Evolutionary conservation across 2,329 filamentous ascomycete genomes (phyloP), one percentile per base, ranked within the genome.

Genomic region (Aspergillus awamori): DNA sequence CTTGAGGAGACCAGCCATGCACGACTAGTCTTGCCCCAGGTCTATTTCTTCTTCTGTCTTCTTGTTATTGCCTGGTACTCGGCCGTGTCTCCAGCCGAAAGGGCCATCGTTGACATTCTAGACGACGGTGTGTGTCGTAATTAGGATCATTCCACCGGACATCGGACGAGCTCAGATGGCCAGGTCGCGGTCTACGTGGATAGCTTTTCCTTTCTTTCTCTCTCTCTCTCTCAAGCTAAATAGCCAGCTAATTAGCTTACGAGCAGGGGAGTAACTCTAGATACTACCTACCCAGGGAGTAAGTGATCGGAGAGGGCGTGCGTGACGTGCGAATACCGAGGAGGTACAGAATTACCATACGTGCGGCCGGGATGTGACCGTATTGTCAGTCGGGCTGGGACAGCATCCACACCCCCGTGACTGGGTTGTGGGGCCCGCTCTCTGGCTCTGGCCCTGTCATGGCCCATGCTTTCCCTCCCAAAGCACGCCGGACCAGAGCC

Each of bases 391-490:
- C 2, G 60, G 30, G 30, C 47, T 53, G 33, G 33, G 33, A 36
- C 33, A 36, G 33, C 41, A 59, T 60, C 17, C 43, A 36, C 33
- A 13, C 45, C 59, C 60, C 61, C 60, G 61, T 64, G 60, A 65
- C 63, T 59, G 57, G 41, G 33, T 20, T 17, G 60, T 62, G 60
- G 65, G 58, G 58, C 59, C 20, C 36, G 26, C 45, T 33, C 57
- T 55, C 11, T 62, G 55, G 60, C 65, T 63, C 62, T 62, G 61
- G 58, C 57, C 66, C 66, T 65, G 65, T 67, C 63, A 60, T 65
- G 66, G 66, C 58, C 65, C 62, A 60, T 68, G 65, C 65, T 66
- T 36, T 36, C 47, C 48, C 47, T 43, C 22, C 45, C 55, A 58
- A 60, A 20, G 26, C 53, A 41, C n/a, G 53, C 26, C 53, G 43